Evolutionary conservation across 495 filamentous ascomycete species (phyloP).

Genomic region (Penicillium pulvis): DNA sequence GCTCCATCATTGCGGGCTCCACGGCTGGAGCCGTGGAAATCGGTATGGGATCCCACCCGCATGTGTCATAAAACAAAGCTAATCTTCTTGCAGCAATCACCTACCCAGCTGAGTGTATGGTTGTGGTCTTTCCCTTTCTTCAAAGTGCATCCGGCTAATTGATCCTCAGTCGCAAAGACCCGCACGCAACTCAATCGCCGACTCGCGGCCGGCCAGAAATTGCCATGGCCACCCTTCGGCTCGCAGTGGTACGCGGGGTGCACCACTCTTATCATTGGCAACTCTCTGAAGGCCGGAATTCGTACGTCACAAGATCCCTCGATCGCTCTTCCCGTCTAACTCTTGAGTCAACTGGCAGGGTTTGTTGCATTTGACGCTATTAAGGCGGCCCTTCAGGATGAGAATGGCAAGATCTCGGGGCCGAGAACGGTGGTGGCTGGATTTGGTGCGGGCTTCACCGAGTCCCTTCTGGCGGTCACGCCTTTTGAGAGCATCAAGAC

Average conservation of each 20-base stretch:
- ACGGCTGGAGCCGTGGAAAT: constrained; percentile 95
- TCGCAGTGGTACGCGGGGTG: constrained; percentile 96
- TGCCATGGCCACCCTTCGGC: constrained; percentile 96
- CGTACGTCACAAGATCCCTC: constrained; percentile 53
- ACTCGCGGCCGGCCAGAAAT: constrained; percentile 76
- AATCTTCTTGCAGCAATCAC: constrained; percentile 69
- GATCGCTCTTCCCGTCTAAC: constrained; percentile 7
- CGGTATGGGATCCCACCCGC: constrained; percentile 49
- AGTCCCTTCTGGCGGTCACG: constrained; percentile 90
- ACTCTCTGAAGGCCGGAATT: constrained; percentile 93
- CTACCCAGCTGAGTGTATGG: constrained; percentile 92
- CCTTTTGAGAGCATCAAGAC: constrained; percentile 99
- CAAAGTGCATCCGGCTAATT: constrained; percentile 19
- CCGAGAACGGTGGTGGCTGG: constrained; percentile 90
- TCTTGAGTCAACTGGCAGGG: constrained; percentile 49
- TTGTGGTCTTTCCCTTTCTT: not conserved
- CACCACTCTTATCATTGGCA: constrained; percentile 95
- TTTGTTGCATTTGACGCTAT: constrained; percentile 97
- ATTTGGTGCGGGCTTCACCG: constrained; percentile 92
- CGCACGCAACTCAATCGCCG: constrained; percentile 89
- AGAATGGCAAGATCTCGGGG: constrained; percentile 85
- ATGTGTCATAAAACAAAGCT: constrained; percentile 15
- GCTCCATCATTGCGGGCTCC: constrained; percentile 86
- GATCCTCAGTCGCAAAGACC: constrained; percentile 79
- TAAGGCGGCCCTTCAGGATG: constrained; percentile 79